Percentiles rank a stretch among this genome's conserved stretches.
These are phyloP conservation scores for Viola pubescens DNA, from an alignment of 441 rosid genomes.

Conservation along the genomic window DNA sequence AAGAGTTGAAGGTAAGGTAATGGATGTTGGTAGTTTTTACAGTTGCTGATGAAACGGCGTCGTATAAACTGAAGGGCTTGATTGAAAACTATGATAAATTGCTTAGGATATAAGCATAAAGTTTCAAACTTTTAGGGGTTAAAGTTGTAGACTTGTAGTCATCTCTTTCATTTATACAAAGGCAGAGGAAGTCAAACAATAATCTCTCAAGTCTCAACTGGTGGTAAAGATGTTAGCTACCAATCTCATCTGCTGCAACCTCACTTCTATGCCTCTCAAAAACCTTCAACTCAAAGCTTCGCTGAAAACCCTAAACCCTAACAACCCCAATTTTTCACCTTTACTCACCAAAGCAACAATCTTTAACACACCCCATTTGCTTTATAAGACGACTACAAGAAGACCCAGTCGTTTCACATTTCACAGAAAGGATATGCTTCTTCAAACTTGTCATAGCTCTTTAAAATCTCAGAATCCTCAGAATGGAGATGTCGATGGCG, in stretches of 20 bases:
- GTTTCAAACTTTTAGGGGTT: not conserved
- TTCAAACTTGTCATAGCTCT: constrained; percentile 35
- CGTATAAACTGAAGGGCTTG: too few species aligned
- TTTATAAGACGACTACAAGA: constrained; percentile 2
- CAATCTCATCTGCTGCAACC: constrained; percentile 58
- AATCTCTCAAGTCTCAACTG: not conserved
- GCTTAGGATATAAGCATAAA: not conserved
- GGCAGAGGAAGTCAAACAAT: not conserved
- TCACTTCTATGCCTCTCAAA: constrained; percentile 26
- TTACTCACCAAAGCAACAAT: constrained; percentile 13
- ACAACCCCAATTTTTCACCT: constrained; percentile 11
- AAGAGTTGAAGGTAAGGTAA: not conserved
- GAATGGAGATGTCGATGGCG: constrained; percentile 11
- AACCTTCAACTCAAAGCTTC: constrained; percentile 16
- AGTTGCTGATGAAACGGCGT: not conserved
- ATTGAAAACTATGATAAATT: too few species aligned
- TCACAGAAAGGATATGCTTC: constrained; percentile 20
- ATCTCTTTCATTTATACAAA: not conserved
- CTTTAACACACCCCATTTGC: constrained; percentile 16
- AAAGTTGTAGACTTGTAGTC: not conserved
- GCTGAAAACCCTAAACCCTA: constrained; percentile 10
- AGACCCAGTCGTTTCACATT: constrained; percentile 11
- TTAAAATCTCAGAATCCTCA: constrained; percentile 38
- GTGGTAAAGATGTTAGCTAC: constrained; percentile 31
- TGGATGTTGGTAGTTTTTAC: constrained; percentile 12